Evolutionary conservation across 306 rosid species (phyloP).

Genomic region (Cicer judaicum): DNA sequence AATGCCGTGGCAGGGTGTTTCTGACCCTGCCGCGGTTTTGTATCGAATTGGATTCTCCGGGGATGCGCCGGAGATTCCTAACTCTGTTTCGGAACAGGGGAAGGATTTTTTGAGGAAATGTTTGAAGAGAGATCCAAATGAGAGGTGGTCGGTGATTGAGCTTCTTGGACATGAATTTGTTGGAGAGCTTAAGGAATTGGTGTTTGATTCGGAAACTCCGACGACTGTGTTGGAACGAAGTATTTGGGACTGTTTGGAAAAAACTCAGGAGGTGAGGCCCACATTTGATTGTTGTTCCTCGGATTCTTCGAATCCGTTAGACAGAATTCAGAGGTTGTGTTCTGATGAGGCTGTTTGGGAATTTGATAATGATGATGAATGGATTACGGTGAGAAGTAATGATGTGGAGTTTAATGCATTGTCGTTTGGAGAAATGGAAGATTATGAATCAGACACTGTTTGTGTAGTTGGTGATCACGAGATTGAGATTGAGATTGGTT

Average conservation of each 20-base stretch:
- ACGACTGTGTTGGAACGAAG: conserved; percentile 62
- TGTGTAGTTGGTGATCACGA: not conserved
- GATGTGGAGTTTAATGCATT: conserved; percentile 27
- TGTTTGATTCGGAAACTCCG: conserved; percentile 58
- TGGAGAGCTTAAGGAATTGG: conserved; percentile 40
- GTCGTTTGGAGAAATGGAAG: conserved; percentile 14
- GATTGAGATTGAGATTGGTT: not conserved
- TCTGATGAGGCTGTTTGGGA: conserved; percentile 52
- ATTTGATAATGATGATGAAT: conserved; percentile 47
- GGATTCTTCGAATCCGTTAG: conserved; percentile 37
- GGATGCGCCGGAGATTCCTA: conserved; percentile 68
- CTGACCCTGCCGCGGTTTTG: conserved; percentile 65
- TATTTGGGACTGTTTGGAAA: conserved; percentile 57
- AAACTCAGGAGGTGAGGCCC: conserved; percentile 28
- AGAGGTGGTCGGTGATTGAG: conserved; percentile 74
- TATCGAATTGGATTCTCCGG: conserved; percentile 67
- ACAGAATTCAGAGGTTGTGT: conserved; percentile 60
- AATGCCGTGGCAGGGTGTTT: conserved; percentile 58
- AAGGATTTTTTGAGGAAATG: conserved; percentile 78
- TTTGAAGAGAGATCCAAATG: conserved; percentile 58
- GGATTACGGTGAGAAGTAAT: conserved; percentile 75
- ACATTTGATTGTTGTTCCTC: conserved; percentile 36
- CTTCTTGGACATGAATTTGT: conserved; percentile 75
- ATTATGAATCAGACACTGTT: conserved; percentile 23
- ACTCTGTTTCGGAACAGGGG: conserved; percentile 63